phyloP scores from a whole-genome alignment of 176 grass and related monocot genomes.

The Tuctoria greenei region DNA sequence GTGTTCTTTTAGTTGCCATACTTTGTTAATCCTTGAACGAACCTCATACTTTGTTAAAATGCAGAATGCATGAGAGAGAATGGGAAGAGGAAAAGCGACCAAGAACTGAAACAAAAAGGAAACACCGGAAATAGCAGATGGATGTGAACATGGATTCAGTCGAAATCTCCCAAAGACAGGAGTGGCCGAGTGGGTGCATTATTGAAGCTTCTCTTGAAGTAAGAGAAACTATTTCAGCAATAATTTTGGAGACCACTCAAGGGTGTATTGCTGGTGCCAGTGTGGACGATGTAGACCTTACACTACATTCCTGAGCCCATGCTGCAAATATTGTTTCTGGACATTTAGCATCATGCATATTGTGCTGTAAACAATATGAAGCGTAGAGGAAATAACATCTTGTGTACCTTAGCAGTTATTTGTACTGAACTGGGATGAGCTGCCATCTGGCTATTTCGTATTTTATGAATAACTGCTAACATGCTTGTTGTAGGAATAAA shows the following conservation, averaged over 20 bases:
- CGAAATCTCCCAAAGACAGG: not conserved
- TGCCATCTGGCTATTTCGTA: slow-evolving; percentile 25
- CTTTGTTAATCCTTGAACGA: not conserved
- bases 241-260: not conserved
- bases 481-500: slow-evolving; percentile 19
- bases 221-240: slow-evolving; percentile 1
- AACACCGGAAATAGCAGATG: slow-evolving; percentile 76
- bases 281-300: not conserved
- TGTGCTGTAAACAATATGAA: slow-evolving; percentile 18
- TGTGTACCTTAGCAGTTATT: not conserved
- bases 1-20: not conserved
- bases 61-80: slow-evolving; percentile 85
- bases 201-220: not conserved
- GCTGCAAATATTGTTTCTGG: not conserved
- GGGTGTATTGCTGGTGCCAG: not conserved
- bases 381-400: slow-evolving; percentile 4
- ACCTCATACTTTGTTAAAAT: slow-evolving; percentile 33
- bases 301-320: not conserved
- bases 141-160: not conserved
- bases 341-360: slow-evolving; percentile 2
- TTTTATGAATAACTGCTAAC: slow-evolving; percentile 8
- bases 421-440: slow-evolving; percentile 17
- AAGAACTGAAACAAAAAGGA: slow-evolving; percentile 89
- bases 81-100: slow-evolving; percentile 88
- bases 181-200: not conserved